These are phyloP conservation scores for Canariomyces notabilis DNA, from an alignment of 2,329 filamentous ascomycete species.

Conservation along the genomic window DNA sequence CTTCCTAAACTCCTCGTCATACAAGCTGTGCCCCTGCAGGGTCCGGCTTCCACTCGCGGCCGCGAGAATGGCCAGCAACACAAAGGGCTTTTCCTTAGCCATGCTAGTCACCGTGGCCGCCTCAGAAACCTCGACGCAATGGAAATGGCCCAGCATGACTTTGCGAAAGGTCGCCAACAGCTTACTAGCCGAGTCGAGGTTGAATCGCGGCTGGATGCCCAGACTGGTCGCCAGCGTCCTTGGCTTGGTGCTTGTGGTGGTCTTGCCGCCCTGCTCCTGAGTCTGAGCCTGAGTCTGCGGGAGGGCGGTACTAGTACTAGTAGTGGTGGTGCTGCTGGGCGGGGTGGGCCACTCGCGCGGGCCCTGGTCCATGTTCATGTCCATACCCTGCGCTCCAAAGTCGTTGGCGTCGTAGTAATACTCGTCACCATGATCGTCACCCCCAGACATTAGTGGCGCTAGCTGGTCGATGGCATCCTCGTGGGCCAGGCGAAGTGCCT, in stretches of 20 bases:
- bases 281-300: neutral
- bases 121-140: slow-evolving; percentile 38
- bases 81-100: slow-evolving; percentile 44
- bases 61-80: slow-evolving; percentile 50
- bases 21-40: slow-evolving; percentile 48
- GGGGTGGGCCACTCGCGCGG: slow-evolving; percentile 22
- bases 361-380: slow-evolving; percentile 6
- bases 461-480: slow-evolving; percentile 36
- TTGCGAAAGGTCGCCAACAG: slow-evolving; percentile 40
- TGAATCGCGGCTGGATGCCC: slow-evolving; percentile 48
- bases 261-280: slow-evolving; percentile 11
- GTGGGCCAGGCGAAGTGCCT: slow-evolving; percentile 41
- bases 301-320: neutral
- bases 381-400: too few relatives aligned
- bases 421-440: slow-evolving; percentile 10
- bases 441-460: slow-evolving; percentile 12
- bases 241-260: slow-evolving; percentile 11
- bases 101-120: slow-evolving; percentile 41
- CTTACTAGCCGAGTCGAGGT: slow-evolving; percentile 47
- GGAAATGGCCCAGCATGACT: slow-evolving; percentile 40
- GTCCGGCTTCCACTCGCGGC: slow-evolving; percentile 43
- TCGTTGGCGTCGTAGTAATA: slow-evolving; percentile 5
- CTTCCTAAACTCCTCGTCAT: slow-evolving; percentile 55
- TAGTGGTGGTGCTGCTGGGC: slow-evolving; percentile 13
- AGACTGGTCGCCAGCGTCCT: slow-evolving; percentile 26